Evolutionary conservation across 2,329 filamentous ascomycete genomes (phyloP).

Genomic region (Allantophomopsis lycopodina): DNA sequence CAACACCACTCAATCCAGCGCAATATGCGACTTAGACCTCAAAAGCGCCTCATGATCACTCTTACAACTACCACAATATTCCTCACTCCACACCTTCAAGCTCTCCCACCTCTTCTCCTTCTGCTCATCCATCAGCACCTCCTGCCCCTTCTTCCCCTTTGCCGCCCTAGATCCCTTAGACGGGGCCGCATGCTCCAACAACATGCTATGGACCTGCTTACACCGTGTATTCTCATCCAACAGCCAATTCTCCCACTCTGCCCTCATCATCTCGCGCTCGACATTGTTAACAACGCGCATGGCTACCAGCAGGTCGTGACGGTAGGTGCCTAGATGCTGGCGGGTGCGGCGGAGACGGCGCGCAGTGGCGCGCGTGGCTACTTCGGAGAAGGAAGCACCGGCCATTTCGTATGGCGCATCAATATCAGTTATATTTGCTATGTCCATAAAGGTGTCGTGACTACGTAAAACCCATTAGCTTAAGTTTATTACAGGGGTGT

Average conservation of each 20-base stretch:
- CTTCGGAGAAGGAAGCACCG: conserved; percentile 29
- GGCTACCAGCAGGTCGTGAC: conserved; percentile 83
- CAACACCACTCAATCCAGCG: too few relatives aligned
- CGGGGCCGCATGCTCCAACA: conserved; percentile 20
- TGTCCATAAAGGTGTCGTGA: conserved; percentile 46
- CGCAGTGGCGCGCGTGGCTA: conserved; percentile 37
- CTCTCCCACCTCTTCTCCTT: conserved; percentile 24
- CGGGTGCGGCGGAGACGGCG: conserved; percentile 62
- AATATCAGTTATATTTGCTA: conserved; percentile 42
- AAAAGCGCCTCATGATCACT: conserved; percentile 15
- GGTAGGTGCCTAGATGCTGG: conserved; percentile 68
- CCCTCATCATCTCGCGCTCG: conserved; percentile 71
- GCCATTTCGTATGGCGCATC: conserved; percentile 41
- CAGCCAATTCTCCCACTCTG: conserved; percentile 92
- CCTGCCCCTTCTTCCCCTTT: conserved; percentile 4
- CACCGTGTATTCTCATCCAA: conserved; percentile 66
- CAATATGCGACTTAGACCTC: too few relatives aligned
- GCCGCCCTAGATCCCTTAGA: conserved; percentile 6
- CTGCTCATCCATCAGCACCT: conserved; percentile 2
- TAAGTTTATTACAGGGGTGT: not conserved
- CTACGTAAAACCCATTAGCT: conserved; percentile 17
- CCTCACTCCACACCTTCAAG: conserved; percentile 39
- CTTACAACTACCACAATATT: conserved; percentile 48
- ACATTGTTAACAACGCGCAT: conserved; percentile 82
- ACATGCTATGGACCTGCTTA: conserved; percentile 37